A percentile compares a stretch with the other conserved stretches of the same genome.
Conservation (phyloP, 2,329 filamentous ascomycete species). For the Scortechinia acanthostroma region DNA sequence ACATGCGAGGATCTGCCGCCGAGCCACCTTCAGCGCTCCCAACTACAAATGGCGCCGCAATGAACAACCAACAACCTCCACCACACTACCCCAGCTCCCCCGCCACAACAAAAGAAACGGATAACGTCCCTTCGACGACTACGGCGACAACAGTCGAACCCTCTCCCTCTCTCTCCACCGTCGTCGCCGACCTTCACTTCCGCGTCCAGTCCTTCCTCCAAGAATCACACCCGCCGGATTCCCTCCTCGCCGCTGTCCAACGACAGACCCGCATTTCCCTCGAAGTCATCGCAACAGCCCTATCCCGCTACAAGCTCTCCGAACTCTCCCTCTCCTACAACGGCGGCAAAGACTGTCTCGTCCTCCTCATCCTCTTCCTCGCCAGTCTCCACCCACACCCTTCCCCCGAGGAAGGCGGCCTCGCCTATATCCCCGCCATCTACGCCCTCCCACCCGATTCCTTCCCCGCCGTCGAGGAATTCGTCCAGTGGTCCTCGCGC, state of each 20-base stretch:
- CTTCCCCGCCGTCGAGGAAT: conserved; percentile 78
- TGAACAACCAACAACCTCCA: not conserved
- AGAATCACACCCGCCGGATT: not conserved
- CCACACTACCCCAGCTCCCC: not conserved
- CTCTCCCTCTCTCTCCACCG: not conserved
- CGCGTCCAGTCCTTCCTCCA: not conserved
- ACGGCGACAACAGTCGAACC: not conserved
- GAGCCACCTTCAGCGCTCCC: too few relatives aligned
- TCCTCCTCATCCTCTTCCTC: conserved; percentile 81
- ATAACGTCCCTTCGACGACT: not conserved
- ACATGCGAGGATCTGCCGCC: too few relatives aligned
- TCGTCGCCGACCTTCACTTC: not conserved
- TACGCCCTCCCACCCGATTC: conserved; percentile 83
- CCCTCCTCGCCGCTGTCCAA: conserved; percentile 2
- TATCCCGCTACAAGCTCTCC: conserved; percentile 47
- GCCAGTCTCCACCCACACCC: conserved; percentile 38
- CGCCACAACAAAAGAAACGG: not conserved
- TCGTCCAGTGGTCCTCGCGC: conserved; percentile 61
- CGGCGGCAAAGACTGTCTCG: conserved; percentile 94
- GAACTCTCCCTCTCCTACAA: conserved; percentile 91
- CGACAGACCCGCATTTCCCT: not conserved
- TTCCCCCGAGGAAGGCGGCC: conserved; percentile 5
- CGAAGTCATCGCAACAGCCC: not conserved
- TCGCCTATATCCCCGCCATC: conserved; percentile 47
- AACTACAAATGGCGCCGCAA: not conserved